A percentile compares a stretch with the other conserved stretches of the same genome.
Conservation (phyloP, 192 early-diverging fungal species). For the Diversispora epigaea region DNA sequence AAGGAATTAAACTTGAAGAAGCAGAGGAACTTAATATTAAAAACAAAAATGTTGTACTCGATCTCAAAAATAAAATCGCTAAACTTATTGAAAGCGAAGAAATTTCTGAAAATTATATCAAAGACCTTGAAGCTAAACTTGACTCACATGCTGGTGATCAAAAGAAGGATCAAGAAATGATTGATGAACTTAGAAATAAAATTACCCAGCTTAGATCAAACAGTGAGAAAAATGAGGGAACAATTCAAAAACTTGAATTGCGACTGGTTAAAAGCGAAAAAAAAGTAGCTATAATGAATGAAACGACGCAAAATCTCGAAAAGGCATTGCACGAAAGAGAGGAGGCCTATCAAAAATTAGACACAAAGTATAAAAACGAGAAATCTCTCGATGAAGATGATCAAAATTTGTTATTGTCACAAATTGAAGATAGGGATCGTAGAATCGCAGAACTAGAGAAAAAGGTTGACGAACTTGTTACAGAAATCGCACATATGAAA, state of each 20-base stretch:
- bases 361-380: conserved; percentile 11
- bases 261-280: conserved; percentile 29
- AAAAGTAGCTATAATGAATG: not conserved
- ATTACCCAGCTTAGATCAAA: conserved; percentile 10
- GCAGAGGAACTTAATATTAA: conserved; percentile 34
- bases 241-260: conserved; percentile 37
- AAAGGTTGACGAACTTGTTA: conserved; percentile 21
- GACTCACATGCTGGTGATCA: conserved; percentile 34
- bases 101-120: conserved; percentile 47
- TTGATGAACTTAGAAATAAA: conserved; percentile 18
- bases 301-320: conserved; percentile 29
- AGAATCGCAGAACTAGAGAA: conserved; percentile 28
- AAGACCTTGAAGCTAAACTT: conserved; percentile 43
- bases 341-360: conserved; percentile 27
- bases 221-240: conserved; percentile 31
- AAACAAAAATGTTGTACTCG: conserved; percentile 36
- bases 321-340: conserved; percentile 34
- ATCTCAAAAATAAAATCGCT: conserved; percentile 42
- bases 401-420: not conserved
- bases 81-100: conserved; percentile 59
- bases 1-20: conserved; percentile 50
- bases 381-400: conserved; percentile 6
- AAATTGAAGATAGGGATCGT: conserved; percentile 21
- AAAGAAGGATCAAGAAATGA: conserved; percentile 36
- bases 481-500: conserved; percentile 8